Conservation (phyloP, 1,139 yeast genomes). For the Geotrichum aggregatum region DNA sequence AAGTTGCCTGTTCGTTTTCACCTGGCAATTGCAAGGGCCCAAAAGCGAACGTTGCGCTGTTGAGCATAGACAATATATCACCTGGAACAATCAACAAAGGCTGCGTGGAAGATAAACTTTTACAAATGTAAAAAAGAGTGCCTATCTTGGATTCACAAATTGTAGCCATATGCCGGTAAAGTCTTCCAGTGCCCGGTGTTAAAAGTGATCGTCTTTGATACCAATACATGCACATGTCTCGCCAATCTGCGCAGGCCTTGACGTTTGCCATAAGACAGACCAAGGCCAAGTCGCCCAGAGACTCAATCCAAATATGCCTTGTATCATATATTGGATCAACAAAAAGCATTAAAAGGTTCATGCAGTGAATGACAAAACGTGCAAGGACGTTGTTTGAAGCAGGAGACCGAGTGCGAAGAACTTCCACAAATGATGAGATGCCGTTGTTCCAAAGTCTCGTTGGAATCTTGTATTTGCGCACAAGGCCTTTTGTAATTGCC, state of each 20-base stretch:
- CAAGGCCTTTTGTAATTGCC: conserved; percentile 22
- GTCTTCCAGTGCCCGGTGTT: conserved; percentile 35
- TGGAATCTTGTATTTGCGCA: conserved; percentile 34
- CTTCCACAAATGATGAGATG: conserved; percentile 33
- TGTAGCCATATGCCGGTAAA: conserved; percentile 35
- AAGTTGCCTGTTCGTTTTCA: not conserved
- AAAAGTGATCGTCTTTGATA: conserved; percentile 32
- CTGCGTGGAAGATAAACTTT: conserved; percentile 29
- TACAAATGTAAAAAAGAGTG: conserved; percentile 35
- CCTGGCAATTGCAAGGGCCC: not conserved
- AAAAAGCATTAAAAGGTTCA: conserved; percentile 32
- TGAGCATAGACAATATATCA: not conserved
- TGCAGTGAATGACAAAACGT: conserved; percentile 32
- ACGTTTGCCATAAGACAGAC: conserved; percentile 31
- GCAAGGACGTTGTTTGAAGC: conserved; percentile 29
- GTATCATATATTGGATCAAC: conserved; percentile 35
- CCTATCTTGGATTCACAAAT: conserved; percentile 31
- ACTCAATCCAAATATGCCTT: conserved; percentile 36
- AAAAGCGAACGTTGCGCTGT: not conserved
- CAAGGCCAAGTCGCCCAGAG: conserved; percentile 36
- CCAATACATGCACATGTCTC: conserved; percentile 34
- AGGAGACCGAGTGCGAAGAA: conserved; percentile 30
- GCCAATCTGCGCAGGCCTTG: conserved; percentile 32
- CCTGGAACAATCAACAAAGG: conserved; percentile 25
- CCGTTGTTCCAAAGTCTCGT: conserved; percentile 37